These are phyloP conservation scores for Jackrogersella multiformis DNA, from an alignment of 495 filamentous ascomycete genomes.

Conservation along the genomic window DNA sequence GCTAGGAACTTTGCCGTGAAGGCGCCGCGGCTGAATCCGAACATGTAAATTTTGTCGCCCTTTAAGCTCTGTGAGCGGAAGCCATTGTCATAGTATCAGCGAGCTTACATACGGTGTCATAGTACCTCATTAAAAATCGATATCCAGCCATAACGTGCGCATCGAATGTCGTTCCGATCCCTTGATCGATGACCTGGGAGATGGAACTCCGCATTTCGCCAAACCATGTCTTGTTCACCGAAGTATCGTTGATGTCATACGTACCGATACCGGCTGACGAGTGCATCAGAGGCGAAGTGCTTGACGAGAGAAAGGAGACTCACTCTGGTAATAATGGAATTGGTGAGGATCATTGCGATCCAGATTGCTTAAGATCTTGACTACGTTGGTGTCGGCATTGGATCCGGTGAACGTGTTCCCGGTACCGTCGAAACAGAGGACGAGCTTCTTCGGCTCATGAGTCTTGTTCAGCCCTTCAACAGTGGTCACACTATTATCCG, in stretches of 20 bases:
- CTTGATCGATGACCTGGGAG: conserved; percentile 48
- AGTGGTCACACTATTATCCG: not conserved
- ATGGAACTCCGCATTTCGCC: conserved; percentile 37
- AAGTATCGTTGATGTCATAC: conserved; percentile 43
- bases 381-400: conserved; percentile 54
- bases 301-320: conserved; percentile 1
- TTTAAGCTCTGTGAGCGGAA: conserved; percentile 22
- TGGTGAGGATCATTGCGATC: conserved; percentile 47
- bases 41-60: conserved; percentile 58
- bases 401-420: conserved; percentile 54
- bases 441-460: conserved; percentile 43
- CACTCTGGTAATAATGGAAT: conserved; percentile 52
- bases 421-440: conserved; percentile 60
- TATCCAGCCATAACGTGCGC: conserved; percentile 59
- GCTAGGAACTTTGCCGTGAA: conserved; percentile 61
- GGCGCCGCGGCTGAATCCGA: conserved; percentile 61
- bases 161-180: conserved; percentile 54
- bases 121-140: conserved; percentile 58
- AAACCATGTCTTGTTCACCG: conserved; percentile 39
- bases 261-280: conserved; percentile 51
- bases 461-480: conserved; percentile 8
- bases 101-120: conserved; percentile 38
- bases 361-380: conserved; percentile 55
- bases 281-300: not conserved
- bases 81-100: not conserved